Base-by-base conservation (phyloP, 208 protist genomes). In the Dictyostelium gargantuum region DNA sequence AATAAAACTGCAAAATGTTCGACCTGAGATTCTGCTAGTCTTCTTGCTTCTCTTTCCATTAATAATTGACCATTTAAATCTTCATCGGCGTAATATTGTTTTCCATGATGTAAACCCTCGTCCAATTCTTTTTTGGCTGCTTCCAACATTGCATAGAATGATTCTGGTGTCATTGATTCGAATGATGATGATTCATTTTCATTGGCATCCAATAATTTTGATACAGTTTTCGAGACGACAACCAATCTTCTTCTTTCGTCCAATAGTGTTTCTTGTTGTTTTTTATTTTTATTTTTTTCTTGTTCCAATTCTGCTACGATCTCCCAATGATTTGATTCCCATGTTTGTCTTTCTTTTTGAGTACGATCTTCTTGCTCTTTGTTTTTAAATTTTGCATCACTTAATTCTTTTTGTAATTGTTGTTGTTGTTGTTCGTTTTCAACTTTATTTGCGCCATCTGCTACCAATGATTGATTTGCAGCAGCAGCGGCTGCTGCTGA, bases 91-190 rank as follows among this genome's bases (percentile, higher is more conserved):
- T 89, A 89, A n/a, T 89, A 89, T 23, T 48, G 17, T 50, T 52
- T 75, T 21, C 46, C 32, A 56, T 79, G 44, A 17, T 77, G 48
- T 44, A 89, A 79, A 46, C 82, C 82, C 6, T 89, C 82, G 6
- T 52, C 19, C 10, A 89, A 21, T 50, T 89, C 82, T 29, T 79
- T 77, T 19, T 79, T 56, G 3, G 70, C 50, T 8, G 82, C 66
- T 21, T 89, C 82, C 23, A 89, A 19, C 82, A 89, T 79, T 29
- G 82, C 82, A 89, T 79, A 89, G 38, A 89, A 89, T 1, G 82
- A 75, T 38, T 89, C 82, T 1, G 52, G 70, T 54, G 82, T 79
- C 21, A 89, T 89, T 23, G 50, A 68, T 9, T 72, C 44, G 17
- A 79, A 58, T 15, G 23, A 21, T 48, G 10, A 6, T 9, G 38